phyloP scores from a whole-genome alignment of 2,329 filamentous ascomycete species.

The Arthrobotrys musiformis region DNA sequence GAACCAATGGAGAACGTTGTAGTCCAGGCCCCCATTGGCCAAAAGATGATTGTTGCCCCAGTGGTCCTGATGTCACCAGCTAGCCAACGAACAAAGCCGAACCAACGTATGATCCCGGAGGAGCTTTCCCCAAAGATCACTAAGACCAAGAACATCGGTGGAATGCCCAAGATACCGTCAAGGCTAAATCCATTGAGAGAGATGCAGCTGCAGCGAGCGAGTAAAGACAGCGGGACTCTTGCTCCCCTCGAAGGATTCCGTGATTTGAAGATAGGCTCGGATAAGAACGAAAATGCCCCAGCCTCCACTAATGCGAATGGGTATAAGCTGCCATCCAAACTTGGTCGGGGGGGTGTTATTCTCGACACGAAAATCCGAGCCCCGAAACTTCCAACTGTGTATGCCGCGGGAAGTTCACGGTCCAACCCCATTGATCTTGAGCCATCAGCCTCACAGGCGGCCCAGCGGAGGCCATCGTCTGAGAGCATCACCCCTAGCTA shows the following conservation, averaged over 20 bases:
- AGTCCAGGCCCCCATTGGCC: conserved; percentile 45
- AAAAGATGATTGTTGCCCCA: conserved; percentile 54
- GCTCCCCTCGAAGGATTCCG: conserved; percentile 53
- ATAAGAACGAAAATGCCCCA: conserved; percentile 46
- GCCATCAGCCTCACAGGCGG: conserved; percentile 16
- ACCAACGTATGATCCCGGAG: conserved; percentile 51
- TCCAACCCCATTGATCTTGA: conserved; percentile 32
- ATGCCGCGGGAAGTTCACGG: conserved; percentile 15
- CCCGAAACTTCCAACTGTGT: conserved; percentile 44
- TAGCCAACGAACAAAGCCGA: conserved; percentile 42
- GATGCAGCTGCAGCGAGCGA: conserved; percentile 50
- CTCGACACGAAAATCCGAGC: conserved; percentile 51
- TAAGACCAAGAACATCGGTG: conserved; percentile 41
- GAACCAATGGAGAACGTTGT: conserved; percentile 47
- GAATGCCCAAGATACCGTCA: conserved; percentile 44
- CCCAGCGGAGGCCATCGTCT: conserved; percentile 38
- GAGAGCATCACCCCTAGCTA: conserved; percentile 29
- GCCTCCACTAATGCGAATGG: conserved; percentile 30
- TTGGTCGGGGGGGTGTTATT: conserved; percentile 48
- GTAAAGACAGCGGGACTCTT: conserved; percentile 40
- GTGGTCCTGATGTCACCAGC: conserved; percentile 51
- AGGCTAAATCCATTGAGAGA: conserved; percentile 51
- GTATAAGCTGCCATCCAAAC: conserved; percentile 54
- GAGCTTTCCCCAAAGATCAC: conserved; percentile 55
- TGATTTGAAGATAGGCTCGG: conserved; percentile 56